Evolutionary conservation across 2,329 filamentous ascomycete species (phyloP).

Genomic region (Verticillium klebahnii): DNA sequence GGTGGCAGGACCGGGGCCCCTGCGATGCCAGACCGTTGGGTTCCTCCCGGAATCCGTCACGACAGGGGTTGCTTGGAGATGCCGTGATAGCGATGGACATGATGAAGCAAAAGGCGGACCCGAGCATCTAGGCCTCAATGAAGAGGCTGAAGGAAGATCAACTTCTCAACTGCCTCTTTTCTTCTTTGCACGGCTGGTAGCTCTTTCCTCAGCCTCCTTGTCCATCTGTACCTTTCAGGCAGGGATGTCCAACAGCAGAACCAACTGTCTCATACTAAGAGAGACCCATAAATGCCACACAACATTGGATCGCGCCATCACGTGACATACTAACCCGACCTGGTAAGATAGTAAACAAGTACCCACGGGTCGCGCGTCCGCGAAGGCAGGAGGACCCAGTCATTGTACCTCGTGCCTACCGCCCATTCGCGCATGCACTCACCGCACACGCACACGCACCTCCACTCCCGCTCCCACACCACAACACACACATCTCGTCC

Average conservation of each 20-base stretch:
- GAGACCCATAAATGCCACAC: not conserved
- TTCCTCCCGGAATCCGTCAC: not conserved
- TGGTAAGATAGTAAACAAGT: conserved; percentile 14
- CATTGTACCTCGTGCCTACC: not conserved
- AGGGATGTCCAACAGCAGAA: not conserved
- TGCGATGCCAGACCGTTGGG: conserved; percentile 4
- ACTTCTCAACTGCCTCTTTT: not conserved
- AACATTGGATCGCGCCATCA: conserved; percentile 9
- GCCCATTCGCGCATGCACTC: not conserved
- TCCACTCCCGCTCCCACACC: not conserved
- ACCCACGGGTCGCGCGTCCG: conserved; percentile 11
- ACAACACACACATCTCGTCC: not conserved
- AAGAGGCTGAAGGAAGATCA: not conserved
- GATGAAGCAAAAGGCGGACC: not conserved
- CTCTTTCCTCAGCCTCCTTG: not conserved
- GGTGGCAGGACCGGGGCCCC: not conserved
- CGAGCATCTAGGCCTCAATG: not conserved
- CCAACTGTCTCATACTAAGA: not conserved
- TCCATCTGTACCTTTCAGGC: not conserved
- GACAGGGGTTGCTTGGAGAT: not conserved
- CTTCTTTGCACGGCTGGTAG: not conserved
- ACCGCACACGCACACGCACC: not conserved
- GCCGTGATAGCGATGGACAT: not conserved
- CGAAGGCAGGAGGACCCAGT: conserved; percentile 4
- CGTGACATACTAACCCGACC: conserved; percentile 6